Evolutionary conservation across 2,329 filamentous ascomycete genomes (phyloP).

Genomic region (Pyricularia grisea): DNA sequence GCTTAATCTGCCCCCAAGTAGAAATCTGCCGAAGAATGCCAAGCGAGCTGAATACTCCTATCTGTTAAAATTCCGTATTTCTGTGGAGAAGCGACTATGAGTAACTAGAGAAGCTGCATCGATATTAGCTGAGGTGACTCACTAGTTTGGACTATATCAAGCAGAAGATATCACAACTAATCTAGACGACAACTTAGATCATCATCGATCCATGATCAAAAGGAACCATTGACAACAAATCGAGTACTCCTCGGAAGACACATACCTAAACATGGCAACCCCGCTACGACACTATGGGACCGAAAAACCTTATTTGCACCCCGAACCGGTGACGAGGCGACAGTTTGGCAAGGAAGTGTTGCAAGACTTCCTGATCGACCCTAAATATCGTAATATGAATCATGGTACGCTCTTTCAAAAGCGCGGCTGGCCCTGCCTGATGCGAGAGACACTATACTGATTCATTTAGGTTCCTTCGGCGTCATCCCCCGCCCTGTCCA

Average conservation of each 20-base stretch:
- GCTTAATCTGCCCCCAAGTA: background rate
- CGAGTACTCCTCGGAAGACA: background rate
- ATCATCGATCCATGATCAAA: background rate
- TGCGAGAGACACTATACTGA: background rate
- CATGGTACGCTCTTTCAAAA: slow-evolving; percentile 45
- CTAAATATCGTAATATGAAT: slow-evolving; percentile 65
- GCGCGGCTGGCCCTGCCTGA: no score
- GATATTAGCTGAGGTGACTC: background rate
- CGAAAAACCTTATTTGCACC: background rate
- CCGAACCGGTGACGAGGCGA: background rate
- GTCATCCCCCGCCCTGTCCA: slow-evolving; percentile 58
- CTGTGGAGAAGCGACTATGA: background rate
- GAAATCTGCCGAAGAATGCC: background rate
- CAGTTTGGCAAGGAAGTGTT: slow-evolving; percentile 4
- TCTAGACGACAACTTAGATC: background rate
- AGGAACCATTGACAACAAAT: background rate
- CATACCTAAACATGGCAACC: background rate
- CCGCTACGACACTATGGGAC: background rate
- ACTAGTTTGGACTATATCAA: background rate
- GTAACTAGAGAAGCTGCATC: background rate
- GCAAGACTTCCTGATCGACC: slow-evolving; percentile 52
- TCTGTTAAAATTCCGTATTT: background rate
- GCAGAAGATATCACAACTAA: background rate
- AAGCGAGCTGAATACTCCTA: background rate
- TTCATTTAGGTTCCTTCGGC: slow-evolving; percentile 62